These are phyloP conservation scores for Piedraia hortae DNA, from an alignment of 2,329 filamentous ascomycete species.

Conservation along the genomic window DNA sequence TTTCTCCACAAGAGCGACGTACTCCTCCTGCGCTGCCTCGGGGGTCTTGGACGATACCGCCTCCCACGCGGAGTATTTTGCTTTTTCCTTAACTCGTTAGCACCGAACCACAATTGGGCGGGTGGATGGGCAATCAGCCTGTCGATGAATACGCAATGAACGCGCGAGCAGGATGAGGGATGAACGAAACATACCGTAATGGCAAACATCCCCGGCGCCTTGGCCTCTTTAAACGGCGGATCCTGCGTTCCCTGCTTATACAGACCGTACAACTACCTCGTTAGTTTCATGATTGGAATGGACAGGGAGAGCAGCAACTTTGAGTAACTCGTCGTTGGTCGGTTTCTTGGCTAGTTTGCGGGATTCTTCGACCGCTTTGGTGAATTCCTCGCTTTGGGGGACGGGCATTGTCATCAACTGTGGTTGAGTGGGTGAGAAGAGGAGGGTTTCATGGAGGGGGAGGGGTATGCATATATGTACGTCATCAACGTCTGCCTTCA, in stretches of 20 bases:
- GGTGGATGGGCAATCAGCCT: neutral
- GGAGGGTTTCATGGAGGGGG: too few relatives aligned
- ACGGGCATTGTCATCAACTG: conserved; percentile 4
- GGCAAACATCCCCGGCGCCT: conserved; percentile 40
- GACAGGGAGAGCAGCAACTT: conserved; percentile 12
- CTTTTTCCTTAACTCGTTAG: too few relatives aligned
- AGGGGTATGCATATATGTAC: too few relatives aligned
- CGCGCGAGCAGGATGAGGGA: neutral
- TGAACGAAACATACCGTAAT: conserved; percentile 26
- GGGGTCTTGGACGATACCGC: conserved; percentile 35
- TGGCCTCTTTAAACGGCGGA: conserved; percentile 12
- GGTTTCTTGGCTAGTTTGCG: conserved; percentile 41
- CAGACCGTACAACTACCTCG: conserved; percentile 25
- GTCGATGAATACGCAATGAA: neutral
- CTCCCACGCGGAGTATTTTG: conserved; percentile 57
- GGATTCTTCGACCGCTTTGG: conserved; percentile 41
- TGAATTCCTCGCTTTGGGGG: conserved; percentile 38
- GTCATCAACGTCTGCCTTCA: too few relatives aligned
- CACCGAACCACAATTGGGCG: neutral
- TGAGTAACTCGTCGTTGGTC: conserved; percentile 33
- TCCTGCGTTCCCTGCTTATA: conserved; percentile 20
- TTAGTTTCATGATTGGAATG: neutral
- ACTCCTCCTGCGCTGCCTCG: conserved; percentile 45
- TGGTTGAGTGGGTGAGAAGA: too few relatives aligned
- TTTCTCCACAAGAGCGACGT: conserved; percentile 43